phyloP scores from a whole-genome alignment of 768 basidiomycete species.

The Boletus vinaceobasis region DNA sequence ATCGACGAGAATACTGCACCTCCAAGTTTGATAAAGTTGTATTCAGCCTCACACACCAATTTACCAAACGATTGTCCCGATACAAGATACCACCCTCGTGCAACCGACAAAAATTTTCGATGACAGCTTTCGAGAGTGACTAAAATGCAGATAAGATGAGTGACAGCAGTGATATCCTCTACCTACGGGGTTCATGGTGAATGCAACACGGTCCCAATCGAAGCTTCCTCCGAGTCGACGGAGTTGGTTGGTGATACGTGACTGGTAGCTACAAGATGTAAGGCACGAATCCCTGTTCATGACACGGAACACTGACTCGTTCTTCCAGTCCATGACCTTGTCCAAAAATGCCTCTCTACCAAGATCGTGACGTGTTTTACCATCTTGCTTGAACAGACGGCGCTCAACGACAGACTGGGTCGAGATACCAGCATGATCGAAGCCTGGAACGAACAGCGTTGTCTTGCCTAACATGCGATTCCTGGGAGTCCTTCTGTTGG shows the following conservation, averaged over 20 bases:
- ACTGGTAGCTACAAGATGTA: slow-evolving; percentile 67
- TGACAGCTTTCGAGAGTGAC: slow-evolving; percentile 81
- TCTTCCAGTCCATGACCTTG: slow-evolving; percentile 95
- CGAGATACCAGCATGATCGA: slow-evolving; percentile 97
- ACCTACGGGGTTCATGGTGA: slow-evolving; percentile 88
- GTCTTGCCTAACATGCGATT: slow-evolving; percentile 96
- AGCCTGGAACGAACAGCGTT: slow-evolving; percentile 87
- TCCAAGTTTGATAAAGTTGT: slow-evolving; percentile 98
- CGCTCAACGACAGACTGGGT: slow-evolving; percentile 98
- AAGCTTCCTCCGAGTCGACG: slow-evolving; percentile 87
- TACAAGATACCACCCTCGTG: slow-evolving; percentile 92
- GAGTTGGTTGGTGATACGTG: slow-evolving; percentile 87
- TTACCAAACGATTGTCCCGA: slow-evolving; percentile 93
- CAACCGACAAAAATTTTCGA: slow-evolving; percentile 86
- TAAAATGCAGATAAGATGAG: slow-evolving; percentile 24
- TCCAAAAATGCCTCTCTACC: slow-evolving; percentile 89
- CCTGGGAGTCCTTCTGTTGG: slow-evolving; percentile 40
- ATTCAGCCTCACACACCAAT: slow-evolving; percentile 96
- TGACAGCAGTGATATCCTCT: not conserved
- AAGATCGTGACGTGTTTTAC: slow-evolving; percentile 87
- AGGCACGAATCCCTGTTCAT: not conserved
- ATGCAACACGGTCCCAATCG: slow-evolving; percentile 92
- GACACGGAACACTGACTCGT: slow-evolving; percentile 64
- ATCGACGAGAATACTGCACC: slow-evolving; percentile 40
- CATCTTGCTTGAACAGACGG: slow-evolving; percentile 77